These are phyloP conservation scores for Coleophoma cylindrospora DNA, from an alignment of 2,329 filamentous ascomycete species.

Conservation along the genomic window DNA sequence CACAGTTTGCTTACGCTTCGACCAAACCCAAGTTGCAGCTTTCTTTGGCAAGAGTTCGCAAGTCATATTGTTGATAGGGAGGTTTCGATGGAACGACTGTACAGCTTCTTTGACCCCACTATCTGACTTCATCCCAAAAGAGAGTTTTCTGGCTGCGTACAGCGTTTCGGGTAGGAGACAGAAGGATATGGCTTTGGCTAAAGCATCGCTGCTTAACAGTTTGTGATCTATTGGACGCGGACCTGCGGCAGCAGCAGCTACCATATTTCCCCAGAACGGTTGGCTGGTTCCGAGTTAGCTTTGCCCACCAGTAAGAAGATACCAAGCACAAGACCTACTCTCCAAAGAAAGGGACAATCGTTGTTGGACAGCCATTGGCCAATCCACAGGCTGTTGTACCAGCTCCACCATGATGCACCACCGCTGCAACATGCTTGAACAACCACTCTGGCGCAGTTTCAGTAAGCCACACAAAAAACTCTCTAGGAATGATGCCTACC, in stretches of 20 bases:
- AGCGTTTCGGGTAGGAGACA: slow-evolving; percentile 27
- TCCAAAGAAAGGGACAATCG: slow-evolving; percentile 36
- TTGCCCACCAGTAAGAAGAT: background rate
- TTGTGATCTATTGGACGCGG: slow-evolving; percentile 30
- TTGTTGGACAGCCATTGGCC: slow-evolving; percentile 28
- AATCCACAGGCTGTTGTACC: slow-evolving; percentile 28
- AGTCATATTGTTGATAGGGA: slow-evolving; percentile 25
- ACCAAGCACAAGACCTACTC: slow-evolving; percentile 14
- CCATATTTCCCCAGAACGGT: slow-evolving; percentile 39
- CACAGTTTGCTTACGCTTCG: slow-evolving; percentile 23
- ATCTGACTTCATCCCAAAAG: slow-evolving; percentile 27
- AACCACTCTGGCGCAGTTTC: slow-evolving; percentile 23
- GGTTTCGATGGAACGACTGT: slow-evolving; percentile 31
- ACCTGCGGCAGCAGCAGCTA: slow-evolving; percentile 32
- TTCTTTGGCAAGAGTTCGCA: slow-evolving; percentile 33
- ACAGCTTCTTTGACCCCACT: slow-evolving; percentile 32
- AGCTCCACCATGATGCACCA: slow-evolving; percentile 29
- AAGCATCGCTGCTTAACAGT: slow-evolving; percentile 25
- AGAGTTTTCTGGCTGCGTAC: slow-evolving; percentile 25
- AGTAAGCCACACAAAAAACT: background rate
- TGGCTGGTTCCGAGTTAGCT: slow-evolving; percentile 15
- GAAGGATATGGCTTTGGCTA: slow-evolving; percentile 31
- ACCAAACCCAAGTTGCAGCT: slow-evolving; percentile 44
- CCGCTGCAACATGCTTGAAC: slow-evolving; percentile 28
- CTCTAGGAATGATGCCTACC: background rate